These are phyloP conservation scores for Lavandula angustifolia DNA, from an alignment of 257 asterid genomes.

Conservation along the genomic window DNA sequence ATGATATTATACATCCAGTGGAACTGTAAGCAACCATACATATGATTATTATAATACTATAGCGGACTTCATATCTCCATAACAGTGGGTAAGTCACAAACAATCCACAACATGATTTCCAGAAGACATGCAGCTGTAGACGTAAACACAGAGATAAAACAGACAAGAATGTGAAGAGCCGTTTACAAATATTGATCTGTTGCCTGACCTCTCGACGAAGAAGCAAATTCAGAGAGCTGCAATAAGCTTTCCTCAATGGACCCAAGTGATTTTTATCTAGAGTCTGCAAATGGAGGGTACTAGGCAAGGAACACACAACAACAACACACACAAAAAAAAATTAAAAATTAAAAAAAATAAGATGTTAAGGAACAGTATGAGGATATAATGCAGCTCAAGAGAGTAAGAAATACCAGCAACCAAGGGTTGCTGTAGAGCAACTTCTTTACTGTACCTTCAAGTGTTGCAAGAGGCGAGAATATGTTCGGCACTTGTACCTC, in stretches of 20 bases:
- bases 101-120: constrained; percentile 16
- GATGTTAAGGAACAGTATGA: constrained; percentile 12
- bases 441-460: constrained; percentile 60
- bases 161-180: constrained; percentile 28
- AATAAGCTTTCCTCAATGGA: constrained; percentile 90
- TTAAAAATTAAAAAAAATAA: background rate
- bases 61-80: constrained; percentile 7
- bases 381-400: constrained; percentile 27
- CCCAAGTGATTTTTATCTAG: constrained; percentile 90
- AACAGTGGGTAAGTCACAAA: background rate
- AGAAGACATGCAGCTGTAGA: constrained; percentile 24
- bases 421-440: constrained; percentile 20
- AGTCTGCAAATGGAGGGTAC: constrained; percentile 55
- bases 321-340: too few relatives aligned
- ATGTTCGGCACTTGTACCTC: constrained; percentile 93
- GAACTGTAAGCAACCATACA: constrained; percentile 4
- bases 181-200: constrained; percentile 31
- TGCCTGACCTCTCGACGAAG: constrained; percentile 90
- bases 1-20: constrained; percentile 18
- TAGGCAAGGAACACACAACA: background rate
- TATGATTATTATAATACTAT: constrained; percentile 5
- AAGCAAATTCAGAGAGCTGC: constrained; percentile 95
- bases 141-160: constrained; percentile 13
- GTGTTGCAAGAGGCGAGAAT: constrained; percentile 98
- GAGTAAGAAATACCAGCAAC: constrained; percentile 23